Conservation (phyloP, 805 yeast species). For the Torulaspora indica region DNA sequence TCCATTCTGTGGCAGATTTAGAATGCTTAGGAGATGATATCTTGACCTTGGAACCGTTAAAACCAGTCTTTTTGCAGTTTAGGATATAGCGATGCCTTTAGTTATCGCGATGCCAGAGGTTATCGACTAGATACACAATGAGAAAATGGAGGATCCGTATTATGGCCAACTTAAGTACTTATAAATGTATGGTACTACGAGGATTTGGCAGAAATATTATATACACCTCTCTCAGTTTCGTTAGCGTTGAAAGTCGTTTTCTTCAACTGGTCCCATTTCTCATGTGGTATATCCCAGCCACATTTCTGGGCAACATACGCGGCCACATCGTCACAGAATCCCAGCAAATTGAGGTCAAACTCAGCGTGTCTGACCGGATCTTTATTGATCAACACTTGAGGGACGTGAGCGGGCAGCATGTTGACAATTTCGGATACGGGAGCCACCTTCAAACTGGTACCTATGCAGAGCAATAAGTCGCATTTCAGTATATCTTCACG, state of each 20-base stretch:
- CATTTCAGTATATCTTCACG: constrained; percentile 59
- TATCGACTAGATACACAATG: too few relatives aligned
- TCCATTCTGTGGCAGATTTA: too few relatives aligned
- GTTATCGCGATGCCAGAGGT: too few relatives aligned
- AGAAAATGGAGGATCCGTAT: not conserved
- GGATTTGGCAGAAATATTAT: constrained; percentile 20
- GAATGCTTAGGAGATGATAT: too few relatives aligned
- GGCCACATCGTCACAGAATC: constrained; percentile 80
- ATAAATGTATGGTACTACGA: constrained; percentile 2
- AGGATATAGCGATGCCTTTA: too few relatives aligned
- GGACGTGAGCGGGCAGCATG: constrained; percentile 62
- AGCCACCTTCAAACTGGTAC: constrained; percentile 87
- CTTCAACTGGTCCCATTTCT: constrained; percentile 39
- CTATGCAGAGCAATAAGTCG: constrained; percentile 78
- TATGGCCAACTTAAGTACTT: not conserved
- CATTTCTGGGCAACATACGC: constrained; percentile 54
- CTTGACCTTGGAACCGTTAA: not conserved
- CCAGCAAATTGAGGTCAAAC: constrained; percentile 72
- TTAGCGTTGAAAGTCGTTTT: constrained; percentile 19
- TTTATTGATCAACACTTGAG: constrained; percentile 74
- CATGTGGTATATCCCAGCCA: constrained; percentile 58
- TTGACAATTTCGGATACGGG: constrained; percentile 90
- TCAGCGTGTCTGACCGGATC: constrained; percentile 72
- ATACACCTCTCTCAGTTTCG: constrained; percentile 33
- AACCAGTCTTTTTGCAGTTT: not conserved